A percentile compares a stretch with the other conserved stretches of the same genome.
phyloP scores from a whole-genome alignment of 2,329 filamentous ascomycete genomes.

The Pseudogymnoascus sp. region DNA sequence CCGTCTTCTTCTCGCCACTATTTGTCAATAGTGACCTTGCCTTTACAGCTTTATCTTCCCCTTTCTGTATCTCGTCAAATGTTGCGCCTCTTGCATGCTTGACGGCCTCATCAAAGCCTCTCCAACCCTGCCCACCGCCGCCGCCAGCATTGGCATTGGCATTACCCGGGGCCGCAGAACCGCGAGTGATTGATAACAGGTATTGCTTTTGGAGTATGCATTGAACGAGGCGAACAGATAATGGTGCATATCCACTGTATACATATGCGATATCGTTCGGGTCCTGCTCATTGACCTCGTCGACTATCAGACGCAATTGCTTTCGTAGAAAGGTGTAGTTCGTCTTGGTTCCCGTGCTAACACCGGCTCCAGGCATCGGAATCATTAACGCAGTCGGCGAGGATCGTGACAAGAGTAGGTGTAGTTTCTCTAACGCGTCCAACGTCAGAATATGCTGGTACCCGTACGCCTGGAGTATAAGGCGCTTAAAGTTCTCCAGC shows the following conservation, averaged over 20 bases:
- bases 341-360: conserved; percentile 58
- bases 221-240: conserved; percentile 86
- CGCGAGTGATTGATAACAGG: conserved; percentile 61
- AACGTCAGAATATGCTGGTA: conserved; percentile 92
- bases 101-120: conserved; percentile 85
- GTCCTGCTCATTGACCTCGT: conserved; percentile 92
- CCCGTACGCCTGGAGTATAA: conserved; percentile 86
- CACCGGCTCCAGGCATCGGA: conserved; percentile 56
- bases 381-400: conserved; percentile 76
- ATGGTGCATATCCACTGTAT: conserved; percentile 91
- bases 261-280: conserved; percentile 96
- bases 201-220: conserved; percentile 88
- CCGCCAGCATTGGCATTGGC: conserved; percentile 38
- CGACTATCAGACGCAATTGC: conserved; percentile 78
- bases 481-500: conserved; percentile 78
- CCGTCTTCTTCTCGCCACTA: conserved; percentile 66
- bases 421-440: conserved; percentile 78
- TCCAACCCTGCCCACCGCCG: conserved; percentile 70
- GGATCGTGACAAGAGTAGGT: conserved; percentile 69
- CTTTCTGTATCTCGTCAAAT: conserved; percentile 86
- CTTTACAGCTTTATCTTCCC: conserved; percentile 85
- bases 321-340: conserved; percentile 88
- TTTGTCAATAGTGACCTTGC: conserved; percentile 77
- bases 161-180: conserved; percentile 43
- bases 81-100: conserved; percentile 82